These are phyloP conservation scores for Amanita rubescens DNA, from an alignment of 768 basidiomycete species.

Conservation along the genomic window DNA sequence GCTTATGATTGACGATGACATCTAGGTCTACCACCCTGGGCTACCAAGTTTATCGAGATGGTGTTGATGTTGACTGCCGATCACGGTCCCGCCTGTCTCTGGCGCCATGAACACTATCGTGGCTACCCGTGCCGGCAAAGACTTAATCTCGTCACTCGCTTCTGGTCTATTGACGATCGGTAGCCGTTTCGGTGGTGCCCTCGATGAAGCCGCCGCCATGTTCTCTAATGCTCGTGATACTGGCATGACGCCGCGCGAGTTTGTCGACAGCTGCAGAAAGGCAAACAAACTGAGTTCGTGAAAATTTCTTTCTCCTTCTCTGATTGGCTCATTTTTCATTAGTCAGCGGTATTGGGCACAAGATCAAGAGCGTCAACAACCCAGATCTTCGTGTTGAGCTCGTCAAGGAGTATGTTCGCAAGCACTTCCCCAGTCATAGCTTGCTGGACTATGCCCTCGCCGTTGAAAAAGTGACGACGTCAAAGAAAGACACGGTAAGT, in stretches of 20 bases:
- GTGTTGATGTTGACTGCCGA: constrained; percentile 98
- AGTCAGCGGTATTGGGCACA: constrained; percentile 99
- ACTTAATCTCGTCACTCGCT: constrained; percentile 91
- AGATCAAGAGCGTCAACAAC: constrained; percentile 99
- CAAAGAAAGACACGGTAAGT: constrained; percentile 92
- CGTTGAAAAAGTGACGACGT: constrained; percentile 94
- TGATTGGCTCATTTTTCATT: constrained; percentile 7
- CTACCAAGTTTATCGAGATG: constrained; percentile 99
- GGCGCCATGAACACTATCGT: constrained; percentile 99
- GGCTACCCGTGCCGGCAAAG: constrained; percentile 98
- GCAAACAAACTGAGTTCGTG: constrained; percentile 83
- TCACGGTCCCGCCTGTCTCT: constrained; percentile 96
- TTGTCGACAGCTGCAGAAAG: constrained; percentile 90
- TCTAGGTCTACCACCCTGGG: constrained; percentile 72
- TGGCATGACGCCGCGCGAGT: constrained; percentile 95
- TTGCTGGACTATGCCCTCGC: constrained; percentile 93
- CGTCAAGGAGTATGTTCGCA: constrained; percentile 91
- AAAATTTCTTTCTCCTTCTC: not conserved
- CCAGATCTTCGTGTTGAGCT: constrained; percentile 89
- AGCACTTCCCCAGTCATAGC: constrained; percentile 93
- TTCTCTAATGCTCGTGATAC: constrained; percentile 89
- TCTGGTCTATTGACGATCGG: constrained; percentile 97
- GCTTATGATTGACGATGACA: not conserved
- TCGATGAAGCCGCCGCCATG: constrained; percentile 95
- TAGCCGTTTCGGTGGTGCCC: constrained; percentile 95